phyloP scores from a whole-genome alignment of 2,329 filamentous ascomycete genomes.

The Capronia americana region DNA sequence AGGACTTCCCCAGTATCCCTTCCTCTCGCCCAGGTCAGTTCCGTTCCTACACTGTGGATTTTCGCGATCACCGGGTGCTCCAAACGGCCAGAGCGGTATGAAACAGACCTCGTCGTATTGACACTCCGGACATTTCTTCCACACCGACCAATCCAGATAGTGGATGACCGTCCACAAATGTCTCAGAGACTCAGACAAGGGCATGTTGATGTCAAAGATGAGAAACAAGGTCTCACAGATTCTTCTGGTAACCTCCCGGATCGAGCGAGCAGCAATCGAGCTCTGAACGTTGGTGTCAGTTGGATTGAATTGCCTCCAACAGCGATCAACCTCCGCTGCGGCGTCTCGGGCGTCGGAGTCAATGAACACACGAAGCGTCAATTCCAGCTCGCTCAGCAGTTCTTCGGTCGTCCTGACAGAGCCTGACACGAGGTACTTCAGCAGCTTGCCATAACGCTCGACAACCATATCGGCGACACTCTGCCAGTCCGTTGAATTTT shows the following conservation, averaged over 20 bases:
- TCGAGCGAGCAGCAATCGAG: slow-evolving; percentile 41
- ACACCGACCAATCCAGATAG: slow-evolving; percentile 65
- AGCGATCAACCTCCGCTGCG: slow-evolving; percentile 43
- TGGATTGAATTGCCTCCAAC: slow-evolving; percentile 46
- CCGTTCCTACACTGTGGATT: slow-evolving; percentile 53
- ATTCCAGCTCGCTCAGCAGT: slow-evolving; percentile 43
- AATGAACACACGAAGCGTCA: slow-evolving; percentile 46
- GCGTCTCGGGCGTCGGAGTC: slow-evolving; percentile 44
- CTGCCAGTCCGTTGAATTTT: slow-evolving; percentile 65
- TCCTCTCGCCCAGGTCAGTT: slow-evolving; percentile 20
- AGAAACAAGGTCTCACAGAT: slow-evolving; percentile 46
- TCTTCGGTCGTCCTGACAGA: slow-evolving; percentile 35
- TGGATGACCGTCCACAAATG: slow-evolving; percentile 51
- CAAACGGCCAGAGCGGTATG: slow-evolving; percentile 70
- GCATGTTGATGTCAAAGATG: slow-evolving; percentile 35
- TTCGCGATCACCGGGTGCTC: slow-evolving; percentile 61
- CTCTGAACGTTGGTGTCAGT: slow-evolving; percentile 15
- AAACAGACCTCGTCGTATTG: slow-evolving; percentile 62
- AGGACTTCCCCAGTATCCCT: slow-evolving; percentile 23
- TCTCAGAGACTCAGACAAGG: slow-evolving; percentile 8
- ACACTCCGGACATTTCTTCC: slow-evolving; percentile 63
- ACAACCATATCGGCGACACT: slow-evolving; percentile 70
- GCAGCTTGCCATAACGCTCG: slow-evolving; percentile 63
- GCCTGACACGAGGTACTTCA: slow-evolving; percentile 51
- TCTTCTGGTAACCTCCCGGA: slow-evolving; percentile 43